Percentiles rank a stretch among this genome's conserved stretches.
phyloP scores from a whole-genome alignment of 1,284 basidiomycete species.

The Fomitopsis palustris region DNA sequence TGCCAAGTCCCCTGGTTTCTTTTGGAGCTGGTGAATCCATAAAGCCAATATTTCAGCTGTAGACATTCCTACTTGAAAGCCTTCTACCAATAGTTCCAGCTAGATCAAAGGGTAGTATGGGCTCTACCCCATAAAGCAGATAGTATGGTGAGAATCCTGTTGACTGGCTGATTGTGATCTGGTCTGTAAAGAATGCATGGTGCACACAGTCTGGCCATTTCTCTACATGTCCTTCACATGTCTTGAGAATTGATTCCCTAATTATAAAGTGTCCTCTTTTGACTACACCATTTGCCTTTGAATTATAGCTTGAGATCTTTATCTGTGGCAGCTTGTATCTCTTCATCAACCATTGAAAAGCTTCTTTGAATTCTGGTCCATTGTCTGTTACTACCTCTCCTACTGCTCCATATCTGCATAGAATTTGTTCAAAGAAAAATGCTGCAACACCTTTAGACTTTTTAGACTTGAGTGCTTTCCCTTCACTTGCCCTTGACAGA shows the following conservation, averaged over 20 bases:
- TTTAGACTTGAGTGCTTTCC: slow-evolving; percentile 10
- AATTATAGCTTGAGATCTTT: slow-evolving; percentile 41
- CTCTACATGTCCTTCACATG: slow-evolving; percentile 26
- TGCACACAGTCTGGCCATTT: slow-evolving; percentile 27
- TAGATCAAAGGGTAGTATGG: not conserved
- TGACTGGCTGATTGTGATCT: too few species aligned
- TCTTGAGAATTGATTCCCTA: slow-evolving; percentile 33
- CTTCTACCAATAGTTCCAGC: not conserved
- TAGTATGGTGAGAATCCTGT: slow-evolving; percentile 35
- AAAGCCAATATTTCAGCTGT: not conserved
- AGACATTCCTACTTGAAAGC: not conserved
- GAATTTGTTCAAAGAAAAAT: too few species aligned
- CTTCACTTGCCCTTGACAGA: slow-evolving; percentile 16
- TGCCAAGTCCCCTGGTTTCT: not conserved
- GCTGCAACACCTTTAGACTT: slow-evolving; percentile 11
- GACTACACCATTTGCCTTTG: slow-evolving; percentile 34
- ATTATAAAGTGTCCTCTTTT: slow-evolving; percentile 35
- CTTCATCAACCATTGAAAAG: too few species aligned
- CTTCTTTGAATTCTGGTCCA: too few species aligned
- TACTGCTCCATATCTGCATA: too few species aligned
- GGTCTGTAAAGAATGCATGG: slow-evolving; percentile 38
- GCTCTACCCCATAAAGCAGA: not conserved
- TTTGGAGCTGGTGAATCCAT: not conserved
- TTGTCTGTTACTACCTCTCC: slow-evolving; percentile 27
- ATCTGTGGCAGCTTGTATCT: slow-evolving; percentile 40